Percentiles rank a stretch among this genome's conserved stretches.
Evolutionary conservation across 805 yeast species (phyloP).

Genomic region (Candida argentea): DNA sequence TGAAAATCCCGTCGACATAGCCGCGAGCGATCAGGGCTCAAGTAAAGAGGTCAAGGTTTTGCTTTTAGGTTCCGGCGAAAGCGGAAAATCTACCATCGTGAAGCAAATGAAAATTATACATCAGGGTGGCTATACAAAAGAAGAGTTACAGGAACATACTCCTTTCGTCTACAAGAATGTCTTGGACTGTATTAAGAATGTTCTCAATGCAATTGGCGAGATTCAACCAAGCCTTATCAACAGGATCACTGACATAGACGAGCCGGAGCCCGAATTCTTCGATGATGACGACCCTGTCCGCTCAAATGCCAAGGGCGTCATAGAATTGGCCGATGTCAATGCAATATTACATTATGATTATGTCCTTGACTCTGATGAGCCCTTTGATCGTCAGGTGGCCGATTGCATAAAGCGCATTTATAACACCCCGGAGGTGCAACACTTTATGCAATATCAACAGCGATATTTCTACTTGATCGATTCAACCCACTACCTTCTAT

Average conservation of each 20-base stretch:
- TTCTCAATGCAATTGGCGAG: conserved; percentile 56
- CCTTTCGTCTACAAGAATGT: conserved; percentile 74
- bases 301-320: no score
- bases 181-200: conserved; percentile 62
- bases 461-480: conserved; percentile 77
- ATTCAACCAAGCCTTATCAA: conserved; percentile 32
- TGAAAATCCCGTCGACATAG: conserved; percentile 2
- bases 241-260: no score
- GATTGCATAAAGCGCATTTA: conserved; percentile 42
- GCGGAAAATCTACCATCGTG: conserved; percentile 72
- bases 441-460: conserved; percentile 47
- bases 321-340: conserved; percentile 35
- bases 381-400: conserved; percentile 42
- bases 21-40: conserved; percentile 1
- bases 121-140: conserved; percentile 59
- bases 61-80: conserved; percentile 80
- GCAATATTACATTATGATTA: conserved; percentile 36
- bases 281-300: conserved; percentile 8
- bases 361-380: conserved; percentile 42
- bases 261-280: conserved; percentile 1
- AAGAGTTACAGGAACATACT: conserved; percentile 64
- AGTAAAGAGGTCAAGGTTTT: conserved; percentile 57
- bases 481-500: conserved; percentile 71
- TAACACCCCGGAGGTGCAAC: conserved; percentile 45
- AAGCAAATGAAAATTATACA: conserved; percentile 76